Conservation (phyloP, 805 yeast species). For the Candida schatavii region DNA sequence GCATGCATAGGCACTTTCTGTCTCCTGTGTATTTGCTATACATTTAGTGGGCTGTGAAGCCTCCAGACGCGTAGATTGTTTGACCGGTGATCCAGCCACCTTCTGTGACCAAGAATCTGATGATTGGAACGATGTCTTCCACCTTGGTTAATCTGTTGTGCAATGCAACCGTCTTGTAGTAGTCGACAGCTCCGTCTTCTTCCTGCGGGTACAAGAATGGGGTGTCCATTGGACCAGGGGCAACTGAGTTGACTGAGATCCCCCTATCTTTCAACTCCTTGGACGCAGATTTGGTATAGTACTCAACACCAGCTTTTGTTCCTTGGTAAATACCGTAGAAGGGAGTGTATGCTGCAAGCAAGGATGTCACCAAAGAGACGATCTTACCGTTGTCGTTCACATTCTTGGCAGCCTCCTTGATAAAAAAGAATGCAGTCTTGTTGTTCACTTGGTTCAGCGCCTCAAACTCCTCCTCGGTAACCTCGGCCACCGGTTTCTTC, state of each 20-base stretch:
- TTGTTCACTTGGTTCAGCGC: conserved; percentile 52
- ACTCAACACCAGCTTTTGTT: conserved; percentile 54
- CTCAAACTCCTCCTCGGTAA: conserved; percentile 54
- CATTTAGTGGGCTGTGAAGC: conserved; percentile 57
- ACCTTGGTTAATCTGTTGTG: conserved; percentile 53
- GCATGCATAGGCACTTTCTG: no score
- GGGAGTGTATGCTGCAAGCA: conserved; percentile 62
- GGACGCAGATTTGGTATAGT: conserved; percentile 51
- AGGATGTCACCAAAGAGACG: conserved; percentile 57
- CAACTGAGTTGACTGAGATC: conserved; percentile 53
- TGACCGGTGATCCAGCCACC: conserved; percentile 74
- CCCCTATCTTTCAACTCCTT: conserved; percentile 47
- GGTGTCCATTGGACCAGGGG: conserved; percentile 69
- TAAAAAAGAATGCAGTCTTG: conserved; percentile 59
- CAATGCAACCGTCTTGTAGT: conserved; percentile 50
- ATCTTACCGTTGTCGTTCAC: conserved; percentile 53
- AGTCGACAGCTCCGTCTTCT: conserved; percentile 48
- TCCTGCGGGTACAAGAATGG: conserved; percentile 66
- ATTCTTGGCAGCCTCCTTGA: conserved; percentile 52
- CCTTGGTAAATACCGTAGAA: conserved; percentile 55
- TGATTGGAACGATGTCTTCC: conserved; percentile 61
- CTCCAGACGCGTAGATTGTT: conserved; percentile 62
- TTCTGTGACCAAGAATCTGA: conserved; percentile 57
- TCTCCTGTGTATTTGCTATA: no score
- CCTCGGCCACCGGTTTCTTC: conserved; percentile 56